These are phyloP conservation scores for Thuidium tamariscinum DNA, from an alignment of 225 moss, liverwort and hornwort species.

Conservation along the genomic window DNA sequence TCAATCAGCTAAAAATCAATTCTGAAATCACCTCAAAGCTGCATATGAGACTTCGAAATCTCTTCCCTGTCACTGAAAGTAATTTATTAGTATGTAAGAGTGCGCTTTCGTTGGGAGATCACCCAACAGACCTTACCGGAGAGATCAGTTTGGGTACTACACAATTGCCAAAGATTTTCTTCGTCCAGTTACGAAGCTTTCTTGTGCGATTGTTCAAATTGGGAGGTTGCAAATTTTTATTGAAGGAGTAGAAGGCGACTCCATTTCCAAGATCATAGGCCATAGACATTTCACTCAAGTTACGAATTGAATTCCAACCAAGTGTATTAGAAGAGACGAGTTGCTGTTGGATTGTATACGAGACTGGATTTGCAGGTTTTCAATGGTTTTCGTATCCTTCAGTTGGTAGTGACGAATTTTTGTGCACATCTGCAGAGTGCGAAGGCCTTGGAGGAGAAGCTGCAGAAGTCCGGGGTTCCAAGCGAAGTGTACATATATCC, in stretches of 20 bases:
- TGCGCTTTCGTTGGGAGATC: not conserved
- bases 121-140: not conserved
- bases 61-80: not conserved
- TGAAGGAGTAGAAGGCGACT: not conserved
- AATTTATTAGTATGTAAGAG: not conserved
- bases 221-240: not conserved
- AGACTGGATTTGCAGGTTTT: not conserved
- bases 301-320: not conserved
- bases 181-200: not conserved
- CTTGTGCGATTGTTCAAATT: not conserved
- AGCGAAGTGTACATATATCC: slow-evolving; percentile 54
- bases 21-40: not conserved
- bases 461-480: slow-evolving; percentile 39
- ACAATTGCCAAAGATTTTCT: not conserved
- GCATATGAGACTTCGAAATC: not conserved
- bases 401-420: not conserved
- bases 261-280: not conserved
- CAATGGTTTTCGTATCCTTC: not conserved
- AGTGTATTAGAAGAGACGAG: not conserved
- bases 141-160: not conserved
- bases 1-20: not conserved
- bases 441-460: slow-evolving; percentile 51
- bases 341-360: not conserved
- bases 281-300: not conserved
- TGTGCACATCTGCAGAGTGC: slow-evolving; percentile 31